Base-by-base conservation (phyloP, 1,139 yeast genomes). In the Protomyces inouyei region DNA sequence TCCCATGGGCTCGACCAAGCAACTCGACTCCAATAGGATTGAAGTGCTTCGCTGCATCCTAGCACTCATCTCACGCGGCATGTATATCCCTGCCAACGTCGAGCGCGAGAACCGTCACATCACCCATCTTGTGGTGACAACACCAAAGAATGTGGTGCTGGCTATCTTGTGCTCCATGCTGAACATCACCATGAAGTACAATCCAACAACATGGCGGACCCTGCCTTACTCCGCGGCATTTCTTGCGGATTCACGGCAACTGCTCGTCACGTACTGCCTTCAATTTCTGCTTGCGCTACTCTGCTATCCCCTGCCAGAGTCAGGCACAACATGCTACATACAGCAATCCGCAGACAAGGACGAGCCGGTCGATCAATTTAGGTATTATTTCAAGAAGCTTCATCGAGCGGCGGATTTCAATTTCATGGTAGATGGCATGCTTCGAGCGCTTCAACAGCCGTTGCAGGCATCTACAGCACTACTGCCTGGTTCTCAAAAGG, bases 111-210 rank as follows among this genome's bases (percentile, higher is more conserved):
- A 59, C 43, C 53, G 63, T 10, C 63, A 59, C 35, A 43, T 59
- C 37, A 59, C 57, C 6, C 57, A 59, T 52, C 37, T 59, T 28
- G 63, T 59, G 18, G 54, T 52, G 52, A 59, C 45, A 57, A 59
- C 54, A 9, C 63, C 63, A 10, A 72, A 76, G 77, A 60, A 83
- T 79, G 68, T 74, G 77, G 55, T 76, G 80, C 65, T 82, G 70
- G 72, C 86, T 0, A 74, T 90, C 46, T 80, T 87, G 5, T 85
- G 91, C 68, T 88, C 96, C 0, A 76, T 90, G 38, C 72, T 88
- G 16, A 92, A 91, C 72, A 74, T 83, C 14, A 60, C 67, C n/a
- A 65, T 69, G 64, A 68, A 68, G 38, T 68, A 68, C 55, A 69
- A 68, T 23, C 70, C 71, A 3, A 65, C 74, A 69, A 64, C 76